Base-by-base conservation (phyloP, 108 stramenopile species). In the Bacterosira constricta region DNA sequence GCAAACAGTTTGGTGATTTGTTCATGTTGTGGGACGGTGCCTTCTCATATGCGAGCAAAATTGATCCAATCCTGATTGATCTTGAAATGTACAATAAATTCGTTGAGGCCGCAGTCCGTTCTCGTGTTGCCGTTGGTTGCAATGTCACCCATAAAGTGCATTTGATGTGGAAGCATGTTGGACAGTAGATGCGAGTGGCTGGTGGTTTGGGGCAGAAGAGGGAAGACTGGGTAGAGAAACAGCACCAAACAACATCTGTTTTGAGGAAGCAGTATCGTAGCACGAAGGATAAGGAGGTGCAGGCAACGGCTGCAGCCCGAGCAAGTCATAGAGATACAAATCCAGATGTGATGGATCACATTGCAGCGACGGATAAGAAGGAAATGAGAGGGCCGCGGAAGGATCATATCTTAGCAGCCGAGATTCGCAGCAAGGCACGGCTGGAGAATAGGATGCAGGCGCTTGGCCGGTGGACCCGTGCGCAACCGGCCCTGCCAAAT, bases 181-280 rank as follows among this genome's bases (percentile, higher is more conserved):
- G 9, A 23, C 18, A 5, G 7, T 23, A 47, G 46, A 47, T 47
- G 46, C 4, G 20, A 47, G 18, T 47, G 20, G 46, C 6, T 18
- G 46, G 46, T 18, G 46, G 46, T 4, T 47, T 47, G 46, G 46
- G 46, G 46, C 20, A 47, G 4, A 47, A 47, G 25, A 47, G 20
- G 46, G 46, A 47, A 23, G 46, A 47, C 25, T 47, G 46, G 46
- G 46, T 47, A 23, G 46, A 47, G 46, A 47, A 47, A 23, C 46
- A 17, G 18, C 46, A 47, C 25, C 46, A 47, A 23, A 47, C n/a
- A n/a, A n/a, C n/a, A n/a, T n/a, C n/a, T n/a, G n/a, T n/a, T n/a
- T n/a, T n/a, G 60, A 61, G 60, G 7, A n/a, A 18, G 23, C 3
- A 8, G 39, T 41, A 18, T 39, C 57, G 13, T n/a, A 11, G n/a